These are phyloP conservation scores for Fomitopsis serialis DNA, from an alignment of 768 basidiomycete species.

Conservation along the genomic window DNA sequence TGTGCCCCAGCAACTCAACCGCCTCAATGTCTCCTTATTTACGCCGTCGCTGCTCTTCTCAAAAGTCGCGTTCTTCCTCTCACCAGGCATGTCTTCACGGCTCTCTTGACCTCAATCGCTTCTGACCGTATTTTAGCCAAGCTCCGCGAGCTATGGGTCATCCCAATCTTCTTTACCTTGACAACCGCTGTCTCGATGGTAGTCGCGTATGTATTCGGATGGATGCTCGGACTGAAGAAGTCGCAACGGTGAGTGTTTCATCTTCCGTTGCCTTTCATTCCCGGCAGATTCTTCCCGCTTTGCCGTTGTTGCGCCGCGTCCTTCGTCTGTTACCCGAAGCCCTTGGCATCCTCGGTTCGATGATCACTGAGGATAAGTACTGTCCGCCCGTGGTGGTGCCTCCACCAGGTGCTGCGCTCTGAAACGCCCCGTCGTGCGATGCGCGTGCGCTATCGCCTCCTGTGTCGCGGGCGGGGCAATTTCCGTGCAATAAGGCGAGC, in stretches of 20 bases:
- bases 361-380: too few relatives aligned
- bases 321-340: neutral
- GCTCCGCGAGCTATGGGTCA: slow-evolving; percentile 77
- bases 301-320: neutral
- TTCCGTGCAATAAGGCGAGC: neutral
- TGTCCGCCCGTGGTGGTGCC: too few relatives aligned
- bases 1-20: slow-evolving; percentile 58
- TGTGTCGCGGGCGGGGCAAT: neutral
- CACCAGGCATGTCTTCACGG: slow-evolving; percentile 49
- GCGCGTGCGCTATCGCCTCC: neutral
- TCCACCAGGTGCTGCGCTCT: too few relatives aligned
- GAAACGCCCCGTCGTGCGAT: too few relatives aligned
- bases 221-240: slow-evolving; percentile 56
- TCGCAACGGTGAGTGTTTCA: slow-evolving; percentile 60
- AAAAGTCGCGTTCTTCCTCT: slow-evolving; percentile 85
- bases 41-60: slow-evolving; percentile 86
- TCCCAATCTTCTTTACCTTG: slow-evolving; percentile 79
- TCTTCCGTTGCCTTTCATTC: neutral
- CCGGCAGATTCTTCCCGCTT: neutral
- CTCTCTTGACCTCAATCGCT: neutral
- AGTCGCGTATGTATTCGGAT: slow-evolving; percentile 60
- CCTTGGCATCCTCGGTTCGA: too few relatives aligned
- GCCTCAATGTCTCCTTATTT: slow-evolving; percentile 85
- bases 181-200: slow-evolving; percentile 68
- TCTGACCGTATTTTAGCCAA: slow-evolving; percentile 42